Base-by-base conservation (phyloP, 495 filamentous ascomycete species). In the Aspergillus steynii region DNA sequence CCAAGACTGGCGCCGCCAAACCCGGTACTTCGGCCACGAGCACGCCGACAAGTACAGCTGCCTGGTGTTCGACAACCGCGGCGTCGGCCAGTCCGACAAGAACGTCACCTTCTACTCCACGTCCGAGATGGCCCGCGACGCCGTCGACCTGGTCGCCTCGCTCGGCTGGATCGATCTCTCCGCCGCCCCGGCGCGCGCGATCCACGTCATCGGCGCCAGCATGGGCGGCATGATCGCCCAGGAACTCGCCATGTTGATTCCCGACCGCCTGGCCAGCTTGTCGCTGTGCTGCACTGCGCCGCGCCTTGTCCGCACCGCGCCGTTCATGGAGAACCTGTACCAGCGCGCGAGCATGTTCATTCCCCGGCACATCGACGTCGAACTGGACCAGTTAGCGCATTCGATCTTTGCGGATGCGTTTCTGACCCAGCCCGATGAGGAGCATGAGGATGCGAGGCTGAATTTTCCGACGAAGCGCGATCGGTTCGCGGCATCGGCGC, bases 191-290 rank as follows among this genome's bases (percentile, higher is more conserved):
- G 55, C 69, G 54, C 81, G 86, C 37, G 72, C 80, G 50, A 62
- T 96, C 5, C 84, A 96, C 71, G 69, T 95, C 29, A 77, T 91
- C 52, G 92, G 92, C 49, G 83, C 90, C 32, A 88, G 84, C 50
- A 86, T 93, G 76, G 90, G 90, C 58, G 90, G 92, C 63, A 96
- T 96, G 92, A 95, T 96, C 68, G 86, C 89, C 14, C 92, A 96
- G 74, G 92, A 96, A 71, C 65, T 91, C 47, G 89, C 83, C 20
- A 80, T 80, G 58, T 76, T 86, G 4, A 84, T 86, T 46, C 89
- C 91, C 1, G 63, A 79, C 2, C 77, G 86, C 26, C 79, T 96
- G 53, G 81, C 80, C 27, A 86, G 85, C 14, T 71, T 96, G 42
- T 84, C 80, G 15, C 82, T 96, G 5, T 65, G 59, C 63, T 88